Base-by-base conservation (phyloP, 768 basidiomycete species). In the Russula compacta region DNA sequence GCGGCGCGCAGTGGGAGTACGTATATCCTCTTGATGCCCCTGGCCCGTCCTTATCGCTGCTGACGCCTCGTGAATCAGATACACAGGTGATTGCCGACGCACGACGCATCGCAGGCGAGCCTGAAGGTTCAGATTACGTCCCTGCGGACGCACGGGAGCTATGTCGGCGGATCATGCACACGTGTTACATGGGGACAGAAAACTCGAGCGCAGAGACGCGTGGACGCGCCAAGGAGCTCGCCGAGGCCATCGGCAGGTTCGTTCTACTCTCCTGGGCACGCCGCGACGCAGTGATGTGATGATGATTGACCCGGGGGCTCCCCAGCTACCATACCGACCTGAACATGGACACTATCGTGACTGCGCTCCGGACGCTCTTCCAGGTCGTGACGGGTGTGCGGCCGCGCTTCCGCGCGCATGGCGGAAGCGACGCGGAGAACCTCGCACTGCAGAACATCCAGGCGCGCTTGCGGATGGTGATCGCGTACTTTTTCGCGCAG, bases 131-230 rank as follows among this genome's bases (percentile, higher is more conserved):
- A 2, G 74, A 74, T 1, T 98, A 98, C 70, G 68, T 92, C 32
- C 95, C 97, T 1, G 79, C 82, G 0, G 94, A 99, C 71, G 84
- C 95, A 0, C 82, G 79, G 49, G 97, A 98, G 70, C 93, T 98
- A 67, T 83, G 84, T 32, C 79, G 77, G 56, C 80, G 92, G 29
- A 86, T 98, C 56, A 95, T 99, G 77, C 95, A 98, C 72, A 95
- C 95, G 0, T 97, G 93, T 73, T 99, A 95, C 73, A 98, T 99
- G 97, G 95, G 95, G 6, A 99, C 97, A 0, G 91, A 94, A 72
- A 95, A 98, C 71, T 98, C 95, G 7, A 92, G 87, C 61, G 72
- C 72, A 0, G 97, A 97, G 67, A 98, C 97, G 7, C 77, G 92
- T 11, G 75, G 79, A 63, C 79, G 97, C 38, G 97, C 97, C 1